Conservation (phyloP, 2,329 filamentous ascomycete species). For the Cylindrodendrum hubeiense region DNA sequence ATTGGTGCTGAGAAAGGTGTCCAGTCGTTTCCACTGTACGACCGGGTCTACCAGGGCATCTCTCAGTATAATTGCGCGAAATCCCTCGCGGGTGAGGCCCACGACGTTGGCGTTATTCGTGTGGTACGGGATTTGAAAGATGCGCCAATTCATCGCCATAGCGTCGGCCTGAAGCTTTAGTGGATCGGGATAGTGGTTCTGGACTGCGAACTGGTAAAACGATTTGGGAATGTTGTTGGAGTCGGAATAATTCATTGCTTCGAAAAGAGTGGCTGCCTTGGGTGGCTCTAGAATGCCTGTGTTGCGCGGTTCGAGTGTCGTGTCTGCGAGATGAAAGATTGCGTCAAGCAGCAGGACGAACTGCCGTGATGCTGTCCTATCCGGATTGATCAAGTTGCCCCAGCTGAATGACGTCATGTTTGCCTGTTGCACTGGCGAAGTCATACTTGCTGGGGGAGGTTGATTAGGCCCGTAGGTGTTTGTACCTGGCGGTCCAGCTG, state of each 20-base stretch:
- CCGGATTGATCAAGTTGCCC: background rate
- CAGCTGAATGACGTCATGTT: background rate
- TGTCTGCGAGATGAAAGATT: background rate
- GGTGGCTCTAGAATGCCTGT: background rate
- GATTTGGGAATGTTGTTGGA: background rate
- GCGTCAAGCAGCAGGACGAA: background rate
- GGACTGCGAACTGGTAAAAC: background rate
- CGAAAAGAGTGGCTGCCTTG: background rate
- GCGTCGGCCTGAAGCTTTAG: background rate
- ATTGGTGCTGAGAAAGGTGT: background rate
- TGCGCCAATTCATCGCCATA: background rate
- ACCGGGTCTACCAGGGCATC: background rate
- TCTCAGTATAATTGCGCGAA: background rate
- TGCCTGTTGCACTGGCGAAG: background rate
- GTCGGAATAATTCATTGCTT: background rate
- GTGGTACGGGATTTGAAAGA: background rate
- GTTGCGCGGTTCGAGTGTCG: background rate
- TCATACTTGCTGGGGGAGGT: no score
- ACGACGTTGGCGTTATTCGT: background rate
- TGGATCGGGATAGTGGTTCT: background rate
- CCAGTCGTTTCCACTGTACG: background rate
- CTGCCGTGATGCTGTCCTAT: background rate
- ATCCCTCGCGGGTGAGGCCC: background rate
- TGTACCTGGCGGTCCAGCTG: no score
- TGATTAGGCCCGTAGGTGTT: no score